phyloP scores from a whole-genome alignment of 2,329 filamentous ascomycete genomes.

The Penicillium olsonii region DNA sequence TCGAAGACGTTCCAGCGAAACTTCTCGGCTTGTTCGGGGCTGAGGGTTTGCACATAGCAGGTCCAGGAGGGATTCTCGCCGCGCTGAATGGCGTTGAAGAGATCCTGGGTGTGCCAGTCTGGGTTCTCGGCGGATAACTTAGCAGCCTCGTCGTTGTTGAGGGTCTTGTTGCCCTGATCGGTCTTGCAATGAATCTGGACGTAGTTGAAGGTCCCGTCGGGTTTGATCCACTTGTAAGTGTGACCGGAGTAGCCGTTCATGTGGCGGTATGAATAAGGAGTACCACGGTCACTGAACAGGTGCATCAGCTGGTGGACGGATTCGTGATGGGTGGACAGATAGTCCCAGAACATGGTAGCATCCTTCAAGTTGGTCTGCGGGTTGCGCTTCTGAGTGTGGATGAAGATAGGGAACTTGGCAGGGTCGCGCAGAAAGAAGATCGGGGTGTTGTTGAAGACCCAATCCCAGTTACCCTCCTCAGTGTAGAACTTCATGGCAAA shows the following conservation, averaged over 20 bases:
- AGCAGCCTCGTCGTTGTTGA: slow-evolving; percentile 59
- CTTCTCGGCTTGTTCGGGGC: slow-evolving; percentile 62
- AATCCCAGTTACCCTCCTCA: slow-evolving; percentile 72
- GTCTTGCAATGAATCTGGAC: slow-evolving; percentile 66
- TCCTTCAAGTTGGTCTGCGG: slow-evolving; percentile 69
- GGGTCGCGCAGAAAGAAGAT: slow-evolving; percentile 76
- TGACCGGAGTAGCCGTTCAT: slow-evolving; percentile 71
- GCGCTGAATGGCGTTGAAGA: slow-evolving; percentile 63
- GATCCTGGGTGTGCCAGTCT: slow-evolving; percentile 64
- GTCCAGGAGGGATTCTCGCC: slow-evolving; percentile 66
- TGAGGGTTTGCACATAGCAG: slow-evolving; percentile 64
- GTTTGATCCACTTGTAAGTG: slow-evolving; percentile 67
- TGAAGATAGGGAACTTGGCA: slow-evolving; percentile 71
- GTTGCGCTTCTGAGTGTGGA: slow-evolving; percentile 74
- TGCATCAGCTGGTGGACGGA: slow-evolving; percentile 65
- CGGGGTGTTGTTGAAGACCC: slow-evolving; percentile 73
- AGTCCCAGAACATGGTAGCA: slow-evolving; percentile 71
- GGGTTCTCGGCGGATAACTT: slow-evolving; percentile 60
- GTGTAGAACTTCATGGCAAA: slow-evolving; percentile 75
- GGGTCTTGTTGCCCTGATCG: slow-evolving; percentile 62
- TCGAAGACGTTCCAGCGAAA: slow-evolving; percentile 68
- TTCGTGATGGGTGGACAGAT: slow-evolving; percentile 63
- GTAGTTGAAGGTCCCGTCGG: slow-evolving; percentile 67
- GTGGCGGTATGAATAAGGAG: slow-evolving; percentile 64
- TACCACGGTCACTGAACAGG: slow-evolving; percentile 67